phyloP scores from a whole-genome alignment of 2,329 filamentous ascomycete species.

The Cladosporium sp. region DNA sequence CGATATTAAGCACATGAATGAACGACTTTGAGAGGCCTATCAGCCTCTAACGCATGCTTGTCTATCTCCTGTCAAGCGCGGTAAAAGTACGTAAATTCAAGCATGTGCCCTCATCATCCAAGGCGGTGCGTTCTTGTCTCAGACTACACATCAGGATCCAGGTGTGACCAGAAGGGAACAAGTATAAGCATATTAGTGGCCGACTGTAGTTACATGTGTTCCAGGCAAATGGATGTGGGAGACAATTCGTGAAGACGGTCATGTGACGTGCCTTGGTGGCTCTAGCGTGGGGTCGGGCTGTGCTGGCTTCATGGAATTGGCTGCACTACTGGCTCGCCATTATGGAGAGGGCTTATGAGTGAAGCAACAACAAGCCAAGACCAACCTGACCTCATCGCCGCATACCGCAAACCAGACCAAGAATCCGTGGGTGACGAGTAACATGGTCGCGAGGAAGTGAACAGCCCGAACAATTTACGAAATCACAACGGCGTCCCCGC shows the following conservation, averaged over 20 bases:
- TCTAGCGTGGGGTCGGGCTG: background rate
- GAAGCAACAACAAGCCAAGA: conserved; percentile 17
- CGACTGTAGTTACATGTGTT: too few relatives aligned
- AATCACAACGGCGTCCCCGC: conserved; percentile 11
- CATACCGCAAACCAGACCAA: background rate
- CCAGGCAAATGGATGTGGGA: too few relatives aligned
- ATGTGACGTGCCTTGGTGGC: background rate
- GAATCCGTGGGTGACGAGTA: background rate
- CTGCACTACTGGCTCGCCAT: background rate
- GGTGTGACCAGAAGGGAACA: background rate
- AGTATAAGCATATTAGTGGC: background rate
- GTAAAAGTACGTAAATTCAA: background rate
- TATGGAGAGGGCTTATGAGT: conserved; percentile 1
- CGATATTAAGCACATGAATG: background rate
- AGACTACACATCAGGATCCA: background rate
- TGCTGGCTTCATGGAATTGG: conserved; percentile 6
- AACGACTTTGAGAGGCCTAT: background rate
- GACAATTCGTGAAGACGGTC: background rate
- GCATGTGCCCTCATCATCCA: background rate
- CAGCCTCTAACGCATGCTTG: background rate
- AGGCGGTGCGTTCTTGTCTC: background rate
- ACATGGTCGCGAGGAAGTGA: conserved; percentile 2
- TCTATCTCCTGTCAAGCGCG: background rate
- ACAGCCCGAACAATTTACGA: background rate
- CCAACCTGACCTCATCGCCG: conserved; percentile 12